These are phyloP conservation scores for Penicillium brevicompactum DNA, from an alignment of 2,329 filamentous ascomycete species.

Conservation along the genomic window DNA sequence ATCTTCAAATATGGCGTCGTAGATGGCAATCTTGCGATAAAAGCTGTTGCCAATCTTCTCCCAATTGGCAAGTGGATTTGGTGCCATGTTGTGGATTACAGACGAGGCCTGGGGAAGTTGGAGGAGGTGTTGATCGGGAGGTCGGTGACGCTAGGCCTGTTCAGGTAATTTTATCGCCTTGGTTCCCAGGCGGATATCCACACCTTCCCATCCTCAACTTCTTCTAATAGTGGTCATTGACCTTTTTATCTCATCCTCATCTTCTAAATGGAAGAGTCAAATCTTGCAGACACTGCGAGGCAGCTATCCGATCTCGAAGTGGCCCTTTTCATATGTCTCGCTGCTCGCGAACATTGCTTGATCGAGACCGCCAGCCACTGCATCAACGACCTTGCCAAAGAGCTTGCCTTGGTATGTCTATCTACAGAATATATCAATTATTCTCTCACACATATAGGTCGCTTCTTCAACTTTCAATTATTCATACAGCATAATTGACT, in stretches of 20 bases:
- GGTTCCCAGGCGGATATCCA: constrained; percentile 2
- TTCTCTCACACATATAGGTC: constrained; percentile 51
- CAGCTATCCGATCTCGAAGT: constrained; percentile 85
- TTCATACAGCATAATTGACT: constrained; percentile 69
- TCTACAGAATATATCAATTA: not conserved
- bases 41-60: constrained; percentile 90
- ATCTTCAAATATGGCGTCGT: constrained; percentile 88
- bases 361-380: constrained; percentile 69
- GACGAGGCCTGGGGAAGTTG: constrained; percentile 7
- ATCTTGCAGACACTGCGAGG: constrained; percentile 70
- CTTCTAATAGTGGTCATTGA: constrained; percentile 13
- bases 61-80: constrained; percentile 83
- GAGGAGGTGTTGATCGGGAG: constrained; percentile 15
- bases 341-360: constrained; percentile 83
- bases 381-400: constrained; percentile 69
- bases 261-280: constrained; percentile 60
- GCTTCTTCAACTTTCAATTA: constrained; percentile 73
- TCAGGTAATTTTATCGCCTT: not conserved
- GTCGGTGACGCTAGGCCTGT: constrained; percentile 16
- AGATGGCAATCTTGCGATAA: constrained; percentile 92
- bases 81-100: constrained; percentile 40
- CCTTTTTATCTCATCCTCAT: constrained; percentile 1
- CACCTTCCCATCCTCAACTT: constrained; percentile 5
- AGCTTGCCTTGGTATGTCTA: constrained; percentile 66
- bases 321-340: constrained; percentile 77